phyloP scores from a whole-genome alignment of 495 filamentous ascomycete species.

The Podospora conica region DNA sequence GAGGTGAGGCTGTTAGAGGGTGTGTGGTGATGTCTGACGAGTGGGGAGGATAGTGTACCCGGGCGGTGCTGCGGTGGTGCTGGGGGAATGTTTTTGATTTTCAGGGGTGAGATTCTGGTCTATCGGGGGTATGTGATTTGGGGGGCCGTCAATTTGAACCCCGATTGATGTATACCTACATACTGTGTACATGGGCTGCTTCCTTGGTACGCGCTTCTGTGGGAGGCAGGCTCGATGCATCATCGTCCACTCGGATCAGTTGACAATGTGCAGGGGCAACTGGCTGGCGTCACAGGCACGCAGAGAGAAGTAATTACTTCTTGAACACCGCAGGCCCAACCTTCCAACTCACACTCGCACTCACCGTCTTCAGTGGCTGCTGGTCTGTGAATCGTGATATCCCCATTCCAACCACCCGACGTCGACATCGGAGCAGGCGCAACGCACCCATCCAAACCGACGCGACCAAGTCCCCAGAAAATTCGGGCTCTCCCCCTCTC shows the following conservation, averaged over 20 bases:
- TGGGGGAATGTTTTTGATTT: not conserved
- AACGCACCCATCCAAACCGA: not conserved
- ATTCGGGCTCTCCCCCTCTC: not conserved
- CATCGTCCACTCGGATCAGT: not conserved
- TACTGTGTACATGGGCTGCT: not conserved
- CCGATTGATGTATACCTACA: not conserved
- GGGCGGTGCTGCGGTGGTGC: not conserved
- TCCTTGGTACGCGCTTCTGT: not conserved
- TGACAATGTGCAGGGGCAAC: not conserved
- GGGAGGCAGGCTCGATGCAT: not conserved
- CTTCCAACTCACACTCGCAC: not conserved
- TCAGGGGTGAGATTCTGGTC: not conserved
- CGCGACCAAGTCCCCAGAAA: not conserved
- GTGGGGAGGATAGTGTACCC: constrained; percentile 4
- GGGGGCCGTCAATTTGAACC: not conserved
- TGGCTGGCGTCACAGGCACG: not conserved
- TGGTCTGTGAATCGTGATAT: not conserved
- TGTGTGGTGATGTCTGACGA: not conserved
- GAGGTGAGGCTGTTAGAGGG: not conserved
- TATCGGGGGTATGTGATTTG: not conserved
- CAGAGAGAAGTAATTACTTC: not conserved
- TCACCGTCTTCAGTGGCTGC: not conserved
- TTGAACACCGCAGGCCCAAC: not conserved
- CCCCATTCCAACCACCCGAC: not conserved
- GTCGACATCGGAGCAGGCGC: not conserved